Base-by-base conservation (phyloP, 805 yeast genomes). In the Ogataea allantospora region DNA sequence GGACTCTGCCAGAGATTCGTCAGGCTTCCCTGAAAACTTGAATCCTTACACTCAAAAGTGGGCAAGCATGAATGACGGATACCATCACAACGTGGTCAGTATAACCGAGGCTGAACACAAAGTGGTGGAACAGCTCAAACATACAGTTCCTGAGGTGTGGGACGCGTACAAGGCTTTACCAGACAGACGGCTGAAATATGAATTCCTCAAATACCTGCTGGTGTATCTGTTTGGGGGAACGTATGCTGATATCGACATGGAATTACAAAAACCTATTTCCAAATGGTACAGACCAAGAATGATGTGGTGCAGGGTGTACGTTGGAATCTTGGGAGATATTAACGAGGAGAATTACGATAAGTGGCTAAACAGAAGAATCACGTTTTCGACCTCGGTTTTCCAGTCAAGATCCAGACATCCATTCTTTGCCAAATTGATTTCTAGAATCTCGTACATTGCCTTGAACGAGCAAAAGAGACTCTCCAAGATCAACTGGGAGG, bases 231-330 rank as follows among this genome's bases (percentile, higher is more conserved):
- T 60, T 33, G 83, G 83, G 29, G 83, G 83, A 6, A 70, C 72
- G 3, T 75, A 74, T 44, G 66, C 77, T 3, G 81, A 77, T 44
- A 70, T 73, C 20, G 80, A 77, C 48, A 71, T 80, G 0, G 60
- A 57, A 38, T 67, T 75, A 4, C 59, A 67, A 35, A 73, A 63
- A 38, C 76, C 77, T 5, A 22, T 54, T 9, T 27, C 33, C 5
- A 29, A 35, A 7, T 55, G 60, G 60, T 47, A 42, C 36, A 17
- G 33, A 5, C 36, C 54, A 12, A 33, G 54, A 15, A 32, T 42
- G 33, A 42, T 40, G 17, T 40, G 33, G 4, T 35, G 44, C 11
- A 30, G 40, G 10, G 11, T 55, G 8, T 27, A 46, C 13, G 53
- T 55, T 14, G 57, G 58, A 7, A 32, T 55, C 10, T 34, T 37